Conservation (phyloP, 1,139 yeast species). For the Entelexis paramagnoliae region DNA sequence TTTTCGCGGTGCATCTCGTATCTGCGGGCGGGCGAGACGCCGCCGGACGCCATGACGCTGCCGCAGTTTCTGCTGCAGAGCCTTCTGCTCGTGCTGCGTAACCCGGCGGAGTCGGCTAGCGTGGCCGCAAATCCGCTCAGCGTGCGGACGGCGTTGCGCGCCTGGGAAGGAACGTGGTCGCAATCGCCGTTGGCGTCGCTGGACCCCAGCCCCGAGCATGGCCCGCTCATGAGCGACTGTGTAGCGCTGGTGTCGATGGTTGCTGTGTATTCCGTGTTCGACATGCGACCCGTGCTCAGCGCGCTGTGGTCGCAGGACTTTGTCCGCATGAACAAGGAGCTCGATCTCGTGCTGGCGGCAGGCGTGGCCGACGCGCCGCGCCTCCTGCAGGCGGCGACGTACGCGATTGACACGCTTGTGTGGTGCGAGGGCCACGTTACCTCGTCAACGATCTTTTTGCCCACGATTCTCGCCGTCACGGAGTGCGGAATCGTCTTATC, state of each 20-base stretch:
- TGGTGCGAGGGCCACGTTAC: conserved; percentile 35
- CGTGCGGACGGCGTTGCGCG: conserved; percentile 24
- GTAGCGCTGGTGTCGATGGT: conserved; percentile 35
- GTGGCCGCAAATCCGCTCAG: not conserved
- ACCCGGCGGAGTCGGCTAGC: not conserved
- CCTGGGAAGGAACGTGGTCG: conserved; percentile 37
- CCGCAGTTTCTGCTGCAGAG: conserved; percentile 46
- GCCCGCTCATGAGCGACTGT: conserved; percentile 36
- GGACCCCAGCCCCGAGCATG: conserved; percentile 31
- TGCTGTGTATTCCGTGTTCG: conserved; percentile 31
- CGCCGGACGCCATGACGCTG: conserved; percentile 23
- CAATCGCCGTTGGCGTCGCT: conserved; percentile 34
- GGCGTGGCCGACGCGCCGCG: conserved; percentile 18
- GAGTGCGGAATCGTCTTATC: conserved; percentile 34
- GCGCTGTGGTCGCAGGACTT: conserved; percentile 34
- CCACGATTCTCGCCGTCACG: conserved; percentile 32
- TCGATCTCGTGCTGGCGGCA: conserved; percentile 21
- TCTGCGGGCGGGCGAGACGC: conserved; percentile 28
- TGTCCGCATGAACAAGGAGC: conserved; percentile 30
- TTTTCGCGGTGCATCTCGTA: conserved; percentile 26
- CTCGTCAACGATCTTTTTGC: conserved; percentile 31
- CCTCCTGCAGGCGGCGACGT: conserved; percentile 26
- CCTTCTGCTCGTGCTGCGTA: conserved; percentile 30
- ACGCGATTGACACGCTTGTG: conserved; percentile 34
- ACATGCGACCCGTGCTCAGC: conserved; percentile 30